A percentile compares a stretch with the other conserved stretches of the same genome.
Evolutionary conservation across 2,329 filamentous ascomycete species (phyloP).

Genomic region (Sporothrix pallida): DNA sequence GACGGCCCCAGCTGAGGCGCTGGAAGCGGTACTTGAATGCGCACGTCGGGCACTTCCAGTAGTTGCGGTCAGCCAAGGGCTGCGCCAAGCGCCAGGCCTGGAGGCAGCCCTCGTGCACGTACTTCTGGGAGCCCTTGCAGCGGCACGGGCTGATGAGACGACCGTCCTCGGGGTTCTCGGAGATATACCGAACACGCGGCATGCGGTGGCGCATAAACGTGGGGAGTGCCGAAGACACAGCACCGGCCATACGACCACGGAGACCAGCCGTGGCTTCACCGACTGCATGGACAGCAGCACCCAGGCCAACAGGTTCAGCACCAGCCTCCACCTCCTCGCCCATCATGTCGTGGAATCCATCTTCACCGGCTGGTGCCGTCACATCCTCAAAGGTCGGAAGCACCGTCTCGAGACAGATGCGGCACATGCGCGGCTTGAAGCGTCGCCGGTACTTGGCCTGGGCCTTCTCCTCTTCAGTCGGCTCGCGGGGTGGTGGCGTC

Average conservation of each 20-base stretch:
- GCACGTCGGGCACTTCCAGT: conserved; percentile 88
- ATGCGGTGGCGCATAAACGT: conserved; percentile 43
- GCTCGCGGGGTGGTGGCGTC: background rate
- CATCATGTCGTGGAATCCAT: background rate
- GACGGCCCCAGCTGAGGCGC: conserved; percentile 75
- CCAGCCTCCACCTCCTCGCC: background rate
- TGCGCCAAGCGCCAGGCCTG: conserved; percentile 80
- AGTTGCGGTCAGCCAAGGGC: conserved; percentile 69
- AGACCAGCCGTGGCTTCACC: conserved; percentile 19
- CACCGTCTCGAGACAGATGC: conserved; percentile 82
- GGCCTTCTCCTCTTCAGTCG: conserved; percentile 20
- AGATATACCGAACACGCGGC: conserved; percentile 63
- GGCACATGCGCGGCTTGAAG: conserved; percentile 77
- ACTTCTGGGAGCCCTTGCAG: conserved; percentile 91
- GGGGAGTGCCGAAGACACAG: conserved; percentile 40
- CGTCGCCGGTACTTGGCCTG: conserved; percentile 45
- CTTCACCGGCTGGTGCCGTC: background rate
- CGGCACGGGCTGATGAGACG: conserved; percentile 87
- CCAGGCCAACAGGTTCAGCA: background rate
- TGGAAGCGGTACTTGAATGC: conserved; percentile 80
- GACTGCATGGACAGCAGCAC: conserved; percentile 12
- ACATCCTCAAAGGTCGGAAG: conserved; percentile 55
- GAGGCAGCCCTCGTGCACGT: conserved; percentile 91
- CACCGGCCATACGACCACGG: conserved; percentile 26
- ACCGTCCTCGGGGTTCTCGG: conserved; percentile 73